Percentiles rank a stretch among this genome's conserved stretches.
phyloP scores from a whole-genome alignment of 73 alveolate species.

The Paramecium octaurelia region DNA sequence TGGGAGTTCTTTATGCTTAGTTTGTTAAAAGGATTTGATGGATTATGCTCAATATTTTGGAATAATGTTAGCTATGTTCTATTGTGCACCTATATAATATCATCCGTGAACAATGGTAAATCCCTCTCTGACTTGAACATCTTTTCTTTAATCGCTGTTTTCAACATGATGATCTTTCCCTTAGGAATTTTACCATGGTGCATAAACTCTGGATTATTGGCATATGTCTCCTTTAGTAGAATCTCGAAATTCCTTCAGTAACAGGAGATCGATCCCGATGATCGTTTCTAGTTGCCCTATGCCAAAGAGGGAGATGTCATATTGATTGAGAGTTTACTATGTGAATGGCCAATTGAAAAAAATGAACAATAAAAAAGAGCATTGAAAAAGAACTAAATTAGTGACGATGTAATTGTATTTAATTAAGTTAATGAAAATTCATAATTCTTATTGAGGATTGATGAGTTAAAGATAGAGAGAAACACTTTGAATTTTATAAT shows the following conservation, averaged over 20 bases:
- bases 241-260: background rate
- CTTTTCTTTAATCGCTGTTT: constrained; percentile 38
- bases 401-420: background rate
- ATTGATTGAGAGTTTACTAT: background rate
- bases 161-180: constrained; percentile 21
- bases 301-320: background rate
- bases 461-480: background rate
- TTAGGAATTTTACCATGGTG: constrained; percentile 55
- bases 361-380: background rate
- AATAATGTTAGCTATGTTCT: constrained; percentile 50
- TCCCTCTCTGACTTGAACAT: constrained; percentile 25
- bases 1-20: background rate
- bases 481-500: constrained; percentile 2
- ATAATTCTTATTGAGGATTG: background rate
- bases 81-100: background rate
- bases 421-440: background rate
- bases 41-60: constrained; percentile 54
- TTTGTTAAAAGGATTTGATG: background rate
- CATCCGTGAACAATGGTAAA: constrained; percentile 8
- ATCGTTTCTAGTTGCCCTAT: constrained; percentile 22
- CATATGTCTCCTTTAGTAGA: constrained; percentile 27
- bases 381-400: background rate
- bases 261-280: constrained; percentile 21
- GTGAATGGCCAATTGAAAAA: constrained; percentile 23
- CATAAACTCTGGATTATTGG: constrained; percentile 10